phyloP scores from a whole-genome alignment of 306 rosid genomes.

The Corylus americana region DNA sequence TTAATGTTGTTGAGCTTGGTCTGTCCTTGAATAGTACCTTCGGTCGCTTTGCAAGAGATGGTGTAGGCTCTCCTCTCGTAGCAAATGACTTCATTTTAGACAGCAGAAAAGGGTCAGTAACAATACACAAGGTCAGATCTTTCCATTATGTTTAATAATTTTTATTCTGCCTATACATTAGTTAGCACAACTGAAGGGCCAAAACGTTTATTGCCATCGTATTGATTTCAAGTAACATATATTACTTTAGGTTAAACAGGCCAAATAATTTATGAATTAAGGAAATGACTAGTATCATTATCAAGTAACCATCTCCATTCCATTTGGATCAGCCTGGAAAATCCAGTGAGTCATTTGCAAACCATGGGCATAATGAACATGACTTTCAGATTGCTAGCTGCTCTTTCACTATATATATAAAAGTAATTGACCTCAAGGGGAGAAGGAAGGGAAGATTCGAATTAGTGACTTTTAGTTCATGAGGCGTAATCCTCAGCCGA shows the following conservation, averaged over 20 bases:
- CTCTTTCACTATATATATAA: background rate
- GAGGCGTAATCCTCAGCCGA: too few relatives aligned
- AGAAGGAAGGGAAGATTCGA: too few relatives aligned
- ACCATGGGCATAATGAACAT: background rate
- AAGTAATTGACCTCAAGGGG: too few relatives aligned
- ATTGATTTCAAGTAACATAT: slow-evolving; percentile 4
- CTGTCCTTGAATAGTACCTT: slow-evolving; percentile 52
- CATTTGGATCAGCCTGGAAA: background rate
- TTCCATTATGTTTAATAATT: slow-evolving; percentile 4
- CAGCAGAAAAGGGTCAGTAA: slow-evolving; percentile 25
- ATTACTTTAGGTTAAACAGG: background rate
- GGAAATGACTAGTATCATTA: background rate
- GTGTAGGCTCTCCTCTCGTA: slow-evolving; percentile 40
- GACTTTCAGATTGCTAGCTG: background rate
- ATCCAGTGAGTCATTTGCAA: background rate
- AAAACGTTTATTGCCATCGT: background rate
- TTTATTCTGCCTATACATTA: slow-evolving; percentile 5
- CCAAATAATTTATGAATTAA: background rate
- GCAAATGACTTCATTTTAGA: slow-evolving; percentile 46
- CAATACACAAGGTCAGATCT: slow-evolving; percentile 9
- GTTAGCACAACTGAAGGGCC: slow-evolving; percentile 10
- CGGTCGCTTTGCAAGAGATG: slow-evolving; percentile 50
- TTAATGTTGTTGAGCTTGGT: slow-evolving; percentile 49
- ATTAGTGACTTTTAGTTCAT: too few relatives aligned
- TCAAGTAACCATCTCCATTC: background rate